Percentiles rank a stretch among this genome's conserved stretches.
phyloP scores from a whole-genome alignment of 805 yeast species.

The Sugiyamaella boreocaroliniensis region DNA sequence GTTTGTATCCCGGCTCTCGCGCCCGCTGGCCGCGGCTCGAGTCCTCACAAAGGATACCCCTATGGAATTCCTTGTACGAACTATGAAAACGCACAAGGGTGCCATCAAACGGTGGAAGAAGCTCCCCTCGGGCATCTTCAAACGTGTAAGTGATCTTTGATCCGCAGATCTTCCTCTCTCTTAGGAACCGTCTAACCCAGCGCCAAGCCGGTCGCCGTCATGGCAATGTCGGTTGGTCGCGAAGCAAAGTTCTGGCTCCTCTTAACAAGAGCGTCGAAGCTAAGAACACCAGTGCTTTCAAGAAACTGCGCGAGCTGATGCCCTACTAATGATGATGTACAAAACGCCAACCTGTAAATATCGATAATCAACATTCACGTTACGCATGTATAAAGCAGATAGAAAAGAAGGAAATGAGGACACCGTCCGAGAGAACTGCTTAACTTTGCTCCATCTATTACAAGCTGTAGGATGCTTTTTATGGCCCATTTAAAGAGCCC shows the following conservation, averaged over 20 bases:
- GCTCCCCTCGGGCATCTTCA: slow-evolving; percentile 57
- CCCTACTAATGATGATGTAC: slow-evolving; percentile 31
- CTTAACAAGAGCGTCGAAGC: slow-evolving; percentile 53
- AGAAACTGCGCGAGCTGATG: slow-evolving; percentile 50
- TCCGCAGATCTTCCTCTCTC: neutral
- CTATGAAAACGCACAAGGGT: slow-evolving; percentile 68
- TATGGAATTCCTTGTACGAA: slow-evolving; percentile 14
- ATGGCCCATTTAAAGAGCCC: neutral
- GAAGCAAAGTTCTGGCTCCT: slow-evolving; percentile 45
- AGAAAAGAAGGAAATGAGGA: too few relatives aligned
- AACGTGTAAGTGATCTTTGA: slow-evolving; percentile 37
- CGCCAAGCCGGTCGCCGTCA: slow-evolving; percentile 84
- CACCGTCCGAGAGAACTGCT: too few relatives aligned
- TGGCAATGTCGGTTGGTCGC: slow-evolving; percentile 86
- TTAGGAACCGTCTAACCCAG: slow-evolving; percentile 19
- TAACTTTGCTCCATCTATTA: too few relatives aligned
- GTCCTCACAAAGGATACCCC: neutral
- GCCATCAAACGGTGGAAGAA: slow-evolving; percentile 82
- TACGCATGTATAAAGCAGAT: too few relatives aligned
- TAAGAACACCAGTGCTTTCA: slow-evolving; percentile 47
- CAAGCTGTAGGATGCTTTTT: neutral
- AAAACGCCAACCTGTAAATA: slow-evolving; percentile 1
- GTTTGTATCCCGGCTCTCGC: neutral
- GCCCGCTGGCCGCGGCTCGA: neutral
- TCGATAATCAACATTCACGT: neutral